phyloP scores from a whole-genome alignment of 1,284 basidiomycete species.

The Amylostereum areolatum region DNA sequence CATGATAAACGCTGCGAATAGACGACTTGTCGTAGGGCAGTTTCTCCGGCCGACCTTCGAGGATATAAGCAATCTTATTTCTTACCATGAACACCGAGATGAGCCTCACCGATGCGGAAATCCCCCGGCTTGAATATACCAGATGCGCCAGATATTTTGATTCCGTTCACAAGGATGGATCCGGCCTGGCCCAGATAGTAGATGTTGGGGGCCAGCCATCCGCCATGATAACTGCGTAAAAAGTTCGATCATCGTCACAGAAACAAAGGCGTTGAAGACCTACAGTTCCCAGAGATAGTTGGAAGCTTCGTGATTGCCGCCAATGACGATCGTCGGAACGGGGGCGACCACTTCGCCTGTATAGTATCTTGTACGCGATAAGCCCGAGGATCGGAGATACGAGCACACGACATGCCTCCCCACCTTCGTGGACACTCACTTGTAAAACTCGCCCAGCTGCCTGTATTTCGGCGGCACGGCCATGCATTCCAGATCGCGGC shows the following conservation, averaged over 20 bases:
- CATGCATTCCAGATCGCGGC: slow-evolving; percentile 83
- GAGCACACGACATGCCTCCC: background rate
- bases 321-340: slow-evolving; percentile 89
- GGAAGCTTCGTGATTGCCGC: slow-evolving; percentile 97
- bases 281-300: slow-evolving; percentile 97
- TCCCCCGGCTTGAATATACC: slow-evolving; percentile 90
- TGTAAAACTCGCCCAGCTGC: slow-evolving; percentile 78
- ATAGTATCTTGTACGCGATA: slow-evolving; percentile 64
- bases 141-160: slow-evolving; percentile 85
- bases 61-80: slow-evolving; percentile 1
- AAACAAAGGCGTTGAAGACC: slow-evolving; percentile 24
- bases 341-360: slow-evolving; percentile 79
- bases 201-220: slow-evolving; percentile 95
- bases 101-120: slow-evolving; percentile 63
- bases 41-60: slow-evolving; percentile 62
- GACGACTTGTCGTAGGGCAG: slow-evolving; percentile 65
- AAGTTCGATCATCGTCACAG: background rate
- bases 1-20: slow-evolving; percentile 88
- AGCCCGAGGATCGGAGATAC: background rate
- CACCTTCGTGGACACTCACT: slow-evolving; percentile 38
- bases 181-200: slow-evolving; percentile 95
- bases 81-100: background rate
- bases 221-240: slow-evolving; percentile 75
- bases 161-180: slow-evolving; percentile 80
- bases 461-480: slow-evolving; percentile 90